Evolutionary conservation across 352 stramenopile species (phyloP).

Genomic region (Thalassiosira mediterranea): DNA sequence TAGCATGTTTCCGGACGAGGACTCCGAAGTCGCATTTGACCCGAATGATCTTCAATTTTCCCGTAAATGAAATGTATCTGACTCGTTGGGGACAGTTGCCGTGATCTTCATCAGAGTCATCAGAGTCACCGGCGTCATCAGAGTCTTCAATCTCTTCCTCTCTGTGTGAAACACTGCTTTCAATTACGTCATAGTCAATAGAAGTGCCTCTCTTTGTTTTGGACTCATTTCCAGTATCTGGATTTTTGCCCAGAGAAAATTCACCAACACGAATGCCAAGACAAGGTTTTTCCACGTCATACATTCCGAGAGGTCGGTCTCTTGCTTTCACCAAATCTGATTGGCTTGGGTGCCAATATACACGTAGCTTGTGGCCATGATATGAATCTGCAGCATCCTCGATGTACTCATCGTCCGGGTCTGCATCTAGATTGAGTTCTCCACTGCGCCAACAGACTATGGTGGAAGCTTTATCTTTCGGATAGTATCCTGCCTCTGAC

Average conservation of each 20-base stretch:
- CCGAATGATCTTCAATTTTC: conserved; percentile 4
- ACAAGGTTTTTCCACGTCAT: not conserved
- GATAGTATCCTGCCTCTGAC: not conserved
- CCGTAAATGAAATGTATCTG: conserved; percentile 6
- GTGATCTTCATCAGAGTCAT: not conserved
- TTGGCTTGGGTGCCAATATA: conserved; percentile 20
- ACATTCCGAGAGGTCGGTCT: not conserved
- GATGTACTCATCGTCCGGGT: not conserved
- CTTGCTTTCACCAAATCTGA: conserved; percentile 9
- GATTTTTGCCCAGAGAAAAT: not conserved
- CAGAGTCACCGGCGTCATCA: conserved; percentile 13
- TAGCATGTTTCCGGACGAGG: conserved; percentile 4
- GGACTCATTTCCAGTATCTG: not conserved
- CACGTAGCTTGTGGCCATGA: conserved; percentile 8
- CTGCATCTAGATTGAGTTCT: not conserved
- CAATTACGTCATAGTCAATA: conserved; percentile 10
- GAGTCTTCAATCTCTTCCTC: conserved; percentile 19
- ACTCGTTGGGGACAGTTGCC: no score
- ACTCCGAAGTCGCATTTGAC: conserved; percentile 9
- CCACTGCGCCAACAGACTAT: conserved; percentile 1
- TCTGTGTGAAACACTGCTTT: conserved; percentile 8
- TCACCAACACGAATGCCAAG: not conserved
- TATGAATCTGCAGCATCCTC: not conserved
- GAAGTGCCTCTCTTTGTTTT: not conserved
- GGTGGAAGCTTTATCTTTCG: not conserved